A percentile compares a stretch with the other conserved stretches of the same genome.
Conservation (phyloP, 1,284 basidiomycete genomes). For the Pterula multifida region DNA sequence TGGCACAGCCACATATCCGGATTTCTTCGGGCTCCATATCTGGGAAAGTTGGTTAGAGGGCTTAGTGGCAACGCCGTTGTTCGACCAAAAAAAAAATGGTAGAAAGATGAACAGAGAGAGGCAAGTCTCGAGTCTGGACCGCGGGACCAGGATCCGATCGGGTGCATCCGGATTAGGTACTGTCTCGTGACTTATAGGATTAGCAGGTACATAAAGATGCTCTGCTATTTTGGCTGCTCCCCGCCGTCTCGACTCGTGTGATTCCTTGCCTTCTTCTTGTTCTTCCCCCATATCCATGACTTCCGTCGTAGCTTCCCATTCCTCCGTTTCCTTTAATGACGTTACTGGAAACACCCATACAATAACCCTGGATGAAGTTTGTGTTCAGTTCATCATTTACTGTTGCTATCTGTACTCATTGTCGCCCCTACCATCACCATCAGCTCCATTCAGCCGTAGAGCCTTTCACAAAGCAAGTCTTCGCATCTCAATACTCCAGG, state of each 20-base stretch:
- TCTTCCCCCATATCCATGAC: constrained; percentile 18
- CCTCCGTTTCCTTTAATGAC: constrained; percentile 20
- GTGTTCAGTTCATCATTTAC: constrained; percentile 6
- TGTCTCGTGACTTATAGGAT: constrained; percentile 1
- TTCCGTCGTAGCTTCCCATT: constrained; percentile 2
- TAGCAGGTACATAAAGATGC: constrained; percentile 10
- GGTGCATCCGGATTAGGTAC: neutral
- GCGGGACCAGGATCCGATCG: neutral
- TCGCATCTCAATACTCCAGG: constrained; percentile 1
- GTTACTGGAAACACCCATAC: constrained; percentile 14
- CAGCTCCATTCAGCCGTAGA: constrained; percentile 43
- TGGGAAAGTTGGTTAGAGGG: too few species aligned
- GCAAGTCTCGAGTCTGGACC: neutral
- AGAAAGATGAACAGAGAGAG: neutral
- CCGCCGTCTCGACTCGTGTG: constrained; percentile 3
- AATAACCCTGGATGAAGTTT: constrained; percentile 30
- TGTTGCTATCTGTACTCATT: constrained; percentile 5
- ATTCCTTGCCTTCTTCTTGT: constrained; percentile 25
- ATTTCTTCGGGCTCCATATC: too few species aligned
- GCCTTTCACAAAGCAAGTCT: constrained; percentile 42
- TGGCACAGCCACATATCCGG: neutral
- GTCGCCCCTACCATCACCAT: neutral
- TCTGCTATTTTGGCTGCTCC: constrained; percentile 4
- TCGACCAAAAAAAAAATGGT: too few species aligned
- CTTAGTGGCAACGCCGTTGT: too few species aligned